Percentiles rank a stretch among this genome's conserved stretches.
Evolutionary conservation across 176 grass and related monocot genomes (phyloP).

Genomic region (Pontederia crassipes): DNA sequence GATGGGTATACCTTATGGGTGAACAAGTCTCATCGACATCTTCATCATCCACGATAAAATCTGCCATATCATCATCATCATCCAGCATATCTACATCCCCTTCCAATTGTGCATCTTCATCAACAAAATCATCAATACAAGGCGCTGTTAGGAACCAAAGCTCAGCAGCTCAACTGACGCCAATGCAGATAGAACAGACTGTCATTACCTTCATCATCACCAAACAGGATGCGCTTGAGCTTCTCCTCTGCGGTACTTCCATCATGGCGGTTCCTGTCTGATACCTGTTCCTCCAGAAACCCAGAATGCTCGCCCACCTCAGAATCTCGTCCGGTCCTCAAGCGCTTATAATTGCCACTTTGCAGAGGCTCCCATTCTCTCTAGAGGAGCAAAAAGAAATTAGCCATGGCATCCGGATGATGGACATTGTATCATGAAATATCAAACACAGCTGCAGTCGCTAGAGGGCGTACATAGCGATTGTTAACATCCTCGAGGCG

Average conservation of each 20-base stretch:
- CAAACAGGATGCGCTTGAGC: conserved; percentile 81
- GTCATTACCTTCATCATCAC: conserved; percentile 61
- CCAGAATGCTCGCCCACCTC: conserved; percentile 46
- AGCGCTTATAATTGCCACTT: conserved; percentile 80
- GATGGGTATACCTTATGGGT: conserved; percentile 42
- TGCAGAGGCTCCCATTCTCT: background rate
- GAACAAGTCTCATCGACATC: conserved; percentile 84
- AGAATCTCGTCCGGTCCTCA: conserved; percentile 83
- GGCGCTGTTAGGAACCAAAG: conserved; percentile 22
- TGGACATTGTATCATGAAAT: too few relatives aligned
- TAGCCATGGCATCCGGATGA: too few relatives aligned
- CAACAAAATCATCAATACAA: conserved; percentile 58
- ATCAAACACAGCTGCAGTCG: too few relatives aligned
- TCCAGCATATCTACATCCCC: conserved; percentile 44
- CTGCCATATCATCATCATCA: conserved; percentile 96
- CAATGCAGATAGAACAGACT: background rate
- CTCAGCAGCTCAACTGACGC: background rate
- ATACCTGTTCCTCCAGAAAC: conserved; percentile 72
- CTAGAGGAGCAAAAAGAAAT: too few relatives aligned
- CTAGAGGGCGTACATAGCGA: too few relatives aligned
- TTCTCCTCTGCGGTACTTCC: conserved; percentile 57
- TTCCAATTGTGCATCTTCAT: conserved; percentile 62
- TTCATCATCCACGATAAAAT: conserved; percentile 94
- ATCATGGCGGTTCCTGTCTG: conserved; percentile 40
- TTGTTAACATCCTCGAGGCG: too few relatives aligned